Percentiles rank a stretch among this genome's conserved stretches.
Conservation (phyloP, 2,329 filamentous ascomycete species). For the Byssoonygena ceratinophila region DNA sequence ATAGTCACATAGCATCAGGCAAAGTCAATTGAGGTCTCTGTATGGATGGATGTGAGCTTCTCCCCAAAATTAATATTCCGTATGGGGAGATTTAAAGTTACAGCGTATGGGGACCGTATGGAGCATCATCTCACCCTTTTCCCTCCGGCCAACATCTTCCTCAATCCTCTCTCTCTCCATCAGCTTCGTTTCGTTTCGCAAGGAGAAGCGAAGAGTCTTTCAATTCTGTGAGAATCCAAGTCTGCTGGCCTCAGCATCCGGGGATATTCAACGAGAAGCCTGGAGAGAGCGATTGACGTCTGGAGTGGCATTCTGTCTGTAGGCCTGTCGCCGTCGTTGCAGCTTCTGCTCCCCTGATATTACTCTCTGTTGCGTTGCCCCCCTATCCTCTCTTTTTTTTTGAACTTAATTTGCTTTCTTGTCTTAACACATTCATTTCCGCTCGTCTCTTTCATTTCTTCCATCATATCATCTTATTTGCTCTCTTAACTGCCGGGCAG, state of each 20-base stretch:
- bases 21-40: too few species aligned
- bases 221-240: not conserved
- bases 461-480: slow-evolving; percentile 16
- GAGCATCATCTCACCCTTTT: not conserved
- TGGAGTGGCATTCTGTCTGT: too few species aligned
- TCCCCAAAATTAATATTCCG: not conserved
- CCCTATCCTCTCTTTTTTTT: slow-evolving; percentile 2
- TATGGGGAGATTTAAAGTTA: slow-evolving; percentile 4
- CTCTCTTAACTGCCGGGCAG: slow-evolving; percentile 19
- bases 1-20: too few species aligned
- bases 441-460: slow-evolving; percentile 4
- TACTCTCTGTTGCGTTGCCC: not conserved
- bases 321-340: too few species aligned
- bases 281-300: too few species aligned
- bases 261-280: not conserved
- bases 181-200: slow-evolving; percentile 2
- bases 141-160: not conserved
- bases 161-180: not conserved
- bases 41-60: not conserved
- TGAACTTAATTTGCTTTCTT: slow-evolving; percentile 7
- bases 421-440: slow-evolving; percentile 2
- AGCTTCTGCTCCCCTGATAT: slow-evolving; percentile 2
- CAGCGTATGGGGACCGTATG: slow-evolving; percentile 1
- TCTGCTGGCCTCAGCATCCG: slow-evolving; percentile 8
- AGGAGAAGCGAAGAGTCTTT: not conserved